Percentiles rank a stretch among this genome's conserved stretches.
Conservation (phyloP, 148 eudicot species). For the Rhododendron molle region DNA sequence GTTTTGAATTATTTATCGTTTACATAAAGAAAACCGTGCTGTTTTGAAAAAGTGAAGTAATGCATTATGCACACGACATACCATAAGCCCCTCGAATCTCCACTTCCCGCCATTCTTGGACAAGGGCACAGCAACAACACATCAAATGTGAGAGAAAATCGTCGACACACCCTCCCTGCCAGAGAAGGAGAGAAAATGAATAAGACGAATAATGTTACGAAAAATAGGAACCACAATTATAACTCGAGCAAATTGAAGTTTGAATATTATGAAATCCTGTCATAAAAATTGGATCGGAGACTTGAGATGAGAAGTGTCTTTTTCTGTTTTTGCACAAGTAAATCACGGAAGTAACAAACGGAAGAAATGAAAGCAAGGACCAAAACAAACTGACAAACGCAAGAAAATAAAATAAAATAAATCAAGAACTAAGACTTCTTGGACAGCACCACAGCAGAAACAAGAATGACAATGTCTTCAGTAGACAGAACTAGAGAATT, state of each 20-base stretch:
- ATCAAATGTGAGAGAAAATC: conserved; percentile 90
- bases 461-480: not conserved
- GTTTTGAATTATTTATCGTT: not conserved
- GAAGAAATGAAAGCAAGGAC: not conserved
- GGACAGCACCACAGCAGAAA: not conserved
- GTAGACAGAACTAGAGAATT: not conserved
- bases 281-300: not conserved
- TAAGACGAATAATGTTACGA: not conserved
- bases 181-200: not conserved
- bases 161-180: conserved; percentile 82
- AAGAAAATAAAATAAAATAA: not conserved
- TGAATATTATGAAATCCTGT: not conserved
- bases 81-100: conserved; percentile 75
- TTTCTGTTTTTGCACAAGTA: not conserved
- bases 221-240: not conserved
- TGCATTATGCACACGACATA: conserved; percentile 20
- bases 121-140: conserved; percentile 99
- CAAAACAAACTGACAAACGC: not conserved
- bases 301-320: not conserved
- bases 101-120: conserved; percentile 95
- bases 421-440: not conserved
- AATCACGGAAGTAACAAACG: not conserved
- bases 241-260: not conserved
- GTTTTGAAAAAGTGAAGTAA: not conserved
- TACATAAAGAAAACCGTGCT: not conserved